Evolutionary conservation across 2,329 filamentous ascomycete genomes (phyloP), one percentile per base, ranked within the genome.

Genomic region (Colletotrichum graminicola): DNA sequence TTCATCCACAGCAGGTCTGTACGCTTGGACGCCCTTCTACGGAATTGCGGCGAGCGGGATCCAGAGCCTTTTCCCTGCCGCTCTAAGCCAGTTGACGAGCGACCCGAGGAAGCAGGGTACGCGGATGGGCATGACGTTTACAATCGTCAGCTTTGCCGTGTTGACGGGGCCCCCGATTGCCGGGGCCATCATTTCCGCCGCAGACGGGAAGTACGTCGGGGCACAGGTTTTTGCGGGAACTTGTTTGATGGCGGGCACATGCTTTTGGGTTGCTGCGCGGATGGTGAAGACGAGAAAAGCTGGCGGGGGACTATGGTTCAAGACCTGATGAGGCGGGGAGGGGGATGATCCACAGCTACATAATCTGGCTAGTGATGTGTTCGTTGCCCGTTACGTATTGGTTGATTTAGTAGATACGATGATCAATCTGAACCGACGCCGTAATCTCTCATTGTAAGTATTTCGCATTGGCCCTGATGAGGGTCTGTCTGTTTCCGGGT

Each of bases 61-160:
- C 57, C 91, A 93, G 79, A 86, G 86, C 8, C 77, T 94, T 14
- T 93, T 93, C 75, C 91, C 92, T 0, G 89, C 90, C 0, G 88
- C 86, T 0, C 76, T 92, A 52, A 87, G 85, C 61, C 87, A 86
- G 52, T 79, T 90, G 68, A 88, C 86, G 2, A 81, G 81, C 6
- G 87, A 90, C 75, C 78, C 86, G 71, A 76, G 81, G 10, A 88
- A 86, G 77, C 81, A 85, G 23, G 88, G 88, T 0, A 86, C 86
- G 2, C 79, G 88, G 11, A 87, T 90, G 77, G 88, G 88, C 57
- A 89, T 90, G 88, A 81, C 84, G 0, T 89, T 90, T 56, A 88
- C 85, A 0, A 84, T 88, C 61, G 84, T 85, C 71, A 87, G 86
- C 73, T 86, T 88, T 59, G 84, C 86, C 2, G 82, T 83, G n/a